Base-by-base conservation (phyloP, 1,284 basidiomycete genomes). In the Phaffia rhodozyma region DNA sequence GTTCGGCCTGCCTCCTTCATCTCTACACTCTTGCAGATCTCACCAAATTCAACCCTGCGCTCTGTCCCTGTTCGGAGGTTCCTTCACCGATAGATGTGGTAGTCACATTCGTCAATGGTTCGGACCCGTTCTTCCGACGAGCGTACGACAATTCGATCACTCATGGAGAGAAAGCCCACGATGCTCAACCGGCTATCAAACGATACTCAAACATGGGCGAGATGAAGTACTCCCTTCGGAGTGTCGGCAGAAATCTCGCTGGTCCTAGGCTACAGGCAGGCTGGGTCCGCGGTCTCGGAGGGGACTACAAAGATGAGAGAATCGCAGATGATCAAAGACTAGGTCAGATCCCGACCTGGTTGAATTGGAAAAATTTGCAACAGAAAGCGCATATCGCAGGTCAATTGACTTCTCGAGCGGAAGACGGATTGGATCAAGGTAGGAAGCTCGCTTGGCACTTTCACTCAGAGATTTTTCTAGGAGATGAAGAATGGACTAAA, bases 171-270 rank as follows among this genome's bases (percentile, higher is more conserved):
- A 34, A 21, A 32, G 16, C 11, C 34, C 25, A 34, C 38, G 27
- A 48, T 7, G 53, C 21, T 18, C 49, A 43, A 43, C 48, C 51
- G 27, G 38, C 34, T 18, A 55, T 2, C 59, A 65, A 34, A 32
- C 52, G 30, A 27, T 65, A 65, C 55, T 30, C 32, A 9, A 65
- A 65, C 47, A 56, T 65, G 49, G 63, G 63, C 27, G 63, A 65
- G 55, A 47, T 65, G 48, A 34, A 53, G 38, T 65, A 57, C 27
- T 43, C 59, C 6, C 25, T 65, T 5, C 21, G 63, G 49, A 52
- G 47, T 5, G 49, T 57, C 7, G 49, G 34, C 4, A 54, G 60
- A 38, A 56, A 50, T 7, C 55, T 65, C n/a, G 50, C 54, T 3
- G 63, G 63, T 11, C 34, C 9, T 5, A 49, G 63, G 27, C 29